Conservation (phyloP, 202 grass and related monocot species). For the Panicum hallii region DNA sequence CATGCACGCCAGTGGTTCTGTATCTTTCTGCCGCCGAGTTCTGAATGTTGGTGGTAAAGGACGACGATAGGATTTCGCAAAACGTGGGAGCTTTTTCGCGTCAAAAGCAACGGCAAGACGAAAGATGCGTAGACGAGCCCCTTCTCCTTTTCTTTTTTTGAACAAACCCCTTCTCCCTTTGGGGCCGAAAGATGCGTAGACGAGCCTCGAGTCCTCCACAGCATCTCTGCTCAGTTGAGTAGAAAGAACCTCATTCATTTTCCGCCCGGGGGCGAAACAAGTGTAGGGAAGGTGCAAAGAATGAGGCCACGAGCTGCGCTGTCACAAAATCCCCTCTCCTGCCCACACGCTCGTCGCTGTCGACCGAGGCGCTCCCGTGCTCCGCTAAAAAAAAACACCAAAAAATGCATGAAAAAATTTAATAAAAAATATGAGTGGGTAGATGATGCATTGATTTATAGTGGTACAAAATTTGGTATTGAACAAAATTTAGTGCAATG, state of each 20-base stretch:
- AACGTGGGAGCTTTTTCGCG: background rate
- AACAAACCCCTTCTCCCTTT: background rate
- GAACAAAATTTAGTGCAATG: no score
- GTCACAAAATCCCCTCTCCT: background rate
- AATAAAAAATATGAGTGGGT: no score
- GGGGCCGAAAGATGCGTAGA: background rate
- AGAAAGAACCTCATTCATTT: background rate
- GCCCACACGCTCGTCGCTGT: background rate
- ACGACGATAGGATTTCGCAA: background rate
- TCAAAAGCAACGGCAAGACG: background rate
- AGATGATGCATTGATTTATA: no score
- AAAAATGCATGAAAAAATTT: no score
- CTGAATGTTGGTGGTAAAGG: background rate
- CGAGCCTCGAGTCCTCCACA: constrained; percentile 1
- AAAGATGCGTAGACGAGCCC: background rate
- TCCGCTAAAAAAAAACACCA: no score
- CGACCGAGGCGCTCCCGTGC: no score
- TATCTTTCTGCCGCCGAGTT: background rate
- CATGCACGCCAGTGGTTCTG: background rate
- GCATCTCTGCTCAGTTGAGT: background rate
- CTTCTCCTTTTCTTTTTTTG: no score
- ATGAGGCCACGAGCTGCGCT: background rate
- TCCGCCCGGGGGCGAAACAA: background rate
- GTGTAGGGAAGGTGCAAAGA: no score
- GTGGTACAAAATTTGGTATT: no score